Evolutionary conservation across 106 monocot species (phyloP).

Genomic region (Narthecium ossifragum): DNA sequence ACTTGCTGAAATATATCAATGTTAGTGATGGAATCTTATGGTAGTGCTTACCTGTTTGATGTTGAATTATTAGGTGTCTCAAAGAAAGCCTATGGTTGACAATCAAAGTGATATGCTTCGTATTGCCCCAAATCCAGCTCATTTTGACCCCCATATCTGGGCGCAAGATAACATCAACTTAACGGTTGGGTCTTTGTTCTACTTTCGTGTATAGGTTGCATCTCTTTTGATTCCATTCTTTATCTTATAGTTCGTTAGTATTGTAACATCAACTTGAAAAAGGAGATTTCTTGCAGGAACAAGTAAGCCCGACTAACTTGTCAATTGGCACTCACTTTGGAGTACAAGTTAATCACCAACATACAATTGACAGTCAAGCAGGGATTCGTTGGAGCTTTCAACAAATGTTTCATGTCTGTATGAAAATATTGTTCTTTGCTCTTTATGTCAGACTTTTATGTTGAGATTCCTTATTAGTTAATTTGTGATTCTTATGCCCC

Average conservation of each 20-base stretch:
- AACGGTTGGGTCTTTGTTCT: slow-evolving; percentile 13
- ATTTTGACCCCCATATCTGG: slow-evolving; percentile 36
- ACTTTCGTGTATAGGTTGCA: too few species aligned
- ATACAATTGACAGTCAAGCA: slow-evolving; percentile 35
- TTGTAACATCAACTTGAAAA: not conserved
- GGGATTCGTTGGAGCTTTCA: slow-evolving; percentile 42
- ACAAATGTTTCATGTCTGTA: slow-evolving; percentile 42
- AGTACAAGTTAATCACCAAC: slow-evolving; percentile 36
- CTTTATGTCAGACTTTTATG: not conserved
- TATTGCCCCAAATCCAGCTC: slow-evolving; percentile 29
- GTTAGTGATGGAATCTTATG: too few species aligned
- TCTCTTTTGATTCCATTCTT: too few species aligned
- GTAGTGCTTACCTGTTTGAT: not conserved
- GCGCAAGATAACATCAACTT: slow-evolving; percentile 36
- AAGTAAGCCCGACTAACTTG: slow-evolving; percentile 39
- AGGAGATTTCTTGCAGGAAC: slow-evolving; percentile 24
- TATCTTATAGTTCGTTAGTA: not conserved
- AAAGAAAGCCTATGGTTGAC: slow-evolving; percentile 19
- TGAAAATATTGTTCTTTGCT: not conserved
- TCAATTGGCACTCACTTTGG: slow-evolving; percentile 49
- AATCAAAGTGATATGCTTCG: slow-evolving; percentile 27
- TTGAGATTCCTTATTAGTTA: not conserved
- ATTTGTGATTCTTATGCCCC: not conserved
- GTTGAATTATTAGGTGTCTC: slow-evolving; percentile 16
- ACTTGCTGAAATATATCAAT: not conserved